Percentiles rank a stretch among this genome's conserved stretches.
These are phyloP conservation scores for Austroboletus niveus DNA, from an alignment of 1,284 basidiomycete genomes.

Conservation along the genomic window DNA sequence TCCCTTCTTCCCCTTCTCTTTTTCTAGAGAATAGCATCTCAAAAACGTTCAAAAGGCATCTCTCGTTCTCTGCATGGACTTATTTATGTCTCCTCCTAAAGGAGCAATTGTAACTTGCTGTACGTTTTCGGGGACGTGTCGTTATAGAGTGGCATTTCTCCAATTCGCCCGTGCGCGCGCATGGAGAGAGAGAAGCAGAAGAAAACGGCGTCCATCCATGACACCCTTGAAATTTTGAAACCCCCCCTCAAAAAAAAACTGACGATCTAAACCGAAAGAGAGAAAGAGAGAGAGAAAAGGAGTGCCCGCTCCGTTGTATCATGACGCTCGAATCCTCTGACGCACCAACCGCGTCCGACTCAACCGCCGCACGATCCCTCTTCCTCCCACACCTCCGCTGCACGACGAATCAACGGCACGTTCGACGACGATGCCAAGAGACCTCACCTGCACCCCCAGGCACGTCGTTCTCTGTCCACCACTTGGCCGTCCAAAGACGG, in stretches of 20 bases:
- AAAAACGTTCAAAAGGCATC: slow-evolving; percentile 1
- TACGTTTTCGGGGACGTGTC: no score
- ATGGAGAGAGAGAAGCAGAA: no score
- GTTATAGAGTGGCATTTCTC: no score
- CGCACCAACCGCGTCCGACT: background rate
- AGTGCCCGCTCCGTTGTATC: no score
- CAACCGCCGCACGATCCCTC: slow-evolving; percentile 37
- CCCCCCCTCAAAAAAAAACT: no score
- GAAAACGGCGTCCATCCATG: no score
- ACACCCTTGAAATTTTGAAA: no score
- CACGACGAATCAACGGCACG: slow-evolving; percentile 12
- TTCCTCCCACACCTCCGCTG: slow-evolving; percentile 40
- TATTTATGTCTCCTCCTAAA: slow-evolving; percentile 13
- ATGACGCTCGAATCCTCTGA: no score
- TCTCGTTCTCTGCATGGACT: slow-evolving; percentile 18
- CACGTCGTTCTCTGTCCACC: slow-evolving; percentile 50
- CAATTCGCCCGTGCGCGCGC: no score
- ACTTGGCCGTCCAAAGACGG: slow-evolving; percentile 55
- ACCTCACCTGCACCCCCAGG: slow-evolving; percentile 41
- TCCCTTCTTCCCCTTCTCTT: background rate
- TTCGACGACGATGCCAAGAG: background rate
- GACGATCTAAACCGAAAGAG: no score
- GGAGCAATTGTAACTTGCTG: background rate
- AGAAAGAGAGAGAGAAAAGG: no score
- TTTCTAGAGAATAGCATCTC: slow-evolving; percentile 2